Evolutionary conservation across 2,329 filamentous ascomycete species (phyloP).

Genomic region (Fusarium buharicum): DNA sequence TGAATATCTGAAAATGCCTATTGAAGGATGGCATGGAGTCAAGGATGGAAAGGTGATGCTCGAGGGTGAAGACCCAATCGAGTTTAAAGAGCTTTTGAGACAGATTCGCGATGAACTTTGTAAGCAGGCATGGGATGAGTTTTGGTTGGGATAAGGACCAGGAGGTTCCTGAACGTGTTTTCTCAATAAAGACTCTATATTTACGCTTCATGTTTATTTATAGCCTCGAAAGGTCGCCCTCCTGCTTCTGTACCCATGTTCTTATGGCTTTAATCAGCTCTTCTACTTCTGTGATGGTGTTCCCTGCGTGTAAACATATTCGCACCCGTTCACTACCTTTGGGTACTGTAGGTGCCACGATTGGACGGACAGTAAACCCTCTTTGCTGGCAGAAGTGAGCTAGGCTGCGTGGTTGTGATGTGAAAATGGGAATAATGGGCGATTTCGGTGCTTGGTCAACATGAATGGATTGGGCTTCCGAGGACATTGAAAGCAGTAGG

Average conservation of each 20-base stretch:
- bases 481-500: conserved; percentile 56
- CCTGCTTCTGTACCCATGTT: conserved; percentile 53
- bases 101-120: conserved; percentile 22
- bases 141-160: conserved; percentile 13
- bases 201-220: neutral
- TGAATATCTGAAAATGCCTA: conserved; percentile 29
- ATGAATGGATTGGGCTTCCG: conserved; percentile 37
- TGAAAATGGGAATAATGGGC: conserved; percentile 73
- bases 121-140: conserved; percentile 22
- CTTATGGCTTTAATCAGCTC: conserved; percentile 60
- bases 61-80: conserved; percentile 33
- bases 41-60: conserved; percentile 30
- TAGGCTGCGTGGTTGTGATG: conserved; percentile 65
- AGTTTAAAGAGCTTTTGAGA: conserved; percentile 26
- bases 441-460: conserved; percentile 59
- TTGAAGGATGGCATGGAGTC: conserved; percentile 35
- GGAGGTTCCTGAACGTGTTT: no score
- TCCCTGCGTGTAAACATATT: conserved; percentile 75
- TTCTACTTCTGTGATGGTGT: conserved; percentile 67
- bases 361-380: conserved; percentile 70
- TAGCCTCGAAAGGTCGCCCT: neutral
- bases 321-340: conserved; percentile 70
- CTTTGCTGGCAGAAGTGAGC: conserved; percentile 68
- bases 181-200: no score
- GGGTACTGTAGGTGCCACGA: conserved; percentile 76